phyloP scores from a whole-genome alignment of 306 rosid genomes.

The Begonia loranthoides region DNA sequence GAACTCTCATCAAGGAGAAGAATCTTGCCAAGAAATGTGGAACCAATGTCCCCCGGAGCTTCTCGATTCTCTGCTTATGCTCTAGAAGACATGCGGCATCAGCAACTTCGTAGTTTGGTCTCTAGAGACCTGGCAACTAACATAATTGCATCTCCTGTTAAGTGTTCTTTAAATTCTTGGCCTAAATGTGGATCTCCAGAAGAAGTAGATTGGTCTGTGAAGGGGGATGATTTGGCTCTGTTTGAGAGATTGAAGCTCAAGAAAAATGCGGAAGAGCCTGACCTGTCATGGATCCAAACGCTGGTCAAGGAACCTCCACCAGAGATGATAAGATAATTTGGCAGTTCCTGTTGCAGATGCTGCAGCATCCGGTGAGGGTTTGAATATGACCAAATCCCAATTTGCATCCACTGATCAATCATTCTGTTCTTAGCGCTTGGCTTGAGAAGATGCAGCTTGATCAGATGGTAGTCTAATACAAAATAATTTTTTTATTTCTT shows the following conservation, averaged over 20 bases:
- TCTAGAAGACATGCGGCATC: constrained; percentile 38
- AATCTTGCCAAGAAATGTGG: constrained; percentile 58
- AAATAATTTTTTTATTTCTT: too few relatives aligned
- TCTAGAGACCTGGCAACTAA: too few relatives aligned
- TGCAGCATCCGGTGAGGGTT: constrained; percentile 24
- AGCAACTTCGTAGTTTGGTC: too few relatives aligned
- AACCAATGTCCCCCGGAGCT: constrained; percentile 55
- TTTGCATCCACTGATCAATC: constrained; percentile 34
- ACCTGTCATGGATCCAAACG: constrained; percentile 68
- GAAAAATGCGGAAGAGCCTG: constrained; percentile 65
- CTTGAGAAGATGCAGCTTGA: constrained; percentile 20
- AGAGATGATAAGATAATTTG: too few relatives aligned
- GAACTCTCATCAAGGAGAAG: constrained; percentile 59
- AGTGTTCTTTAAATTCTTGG: too few relatives aligned
- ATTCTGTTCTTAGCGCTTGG: constrained; percentile 71
- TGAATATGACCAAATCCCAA: constrained; percentile 31
- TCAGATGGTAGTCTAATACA: too few relatives aligned
- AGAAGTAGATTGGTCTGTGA: too few relatives aligned
- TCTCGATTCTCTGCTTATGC: constrained; percentile 38
- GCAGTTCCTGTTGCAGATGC: too few relatives aligned
- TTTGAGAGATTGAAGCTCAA: constrained; percentile 21
- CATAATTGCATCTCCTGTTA: constrained; percentile 4
- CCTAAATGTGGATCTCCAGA: too few relatives aligned
- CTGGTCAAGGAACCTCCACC: constrained; percentile 70
- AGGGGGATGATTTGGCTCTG: too few relatives aligned